Percentiles rank a stretch among this genome's conserved stretches.
phyloP scores from a whole-genome alignment of 768 basidiomycete genomes.

The Peribolospora kevripleyi region DNA sequence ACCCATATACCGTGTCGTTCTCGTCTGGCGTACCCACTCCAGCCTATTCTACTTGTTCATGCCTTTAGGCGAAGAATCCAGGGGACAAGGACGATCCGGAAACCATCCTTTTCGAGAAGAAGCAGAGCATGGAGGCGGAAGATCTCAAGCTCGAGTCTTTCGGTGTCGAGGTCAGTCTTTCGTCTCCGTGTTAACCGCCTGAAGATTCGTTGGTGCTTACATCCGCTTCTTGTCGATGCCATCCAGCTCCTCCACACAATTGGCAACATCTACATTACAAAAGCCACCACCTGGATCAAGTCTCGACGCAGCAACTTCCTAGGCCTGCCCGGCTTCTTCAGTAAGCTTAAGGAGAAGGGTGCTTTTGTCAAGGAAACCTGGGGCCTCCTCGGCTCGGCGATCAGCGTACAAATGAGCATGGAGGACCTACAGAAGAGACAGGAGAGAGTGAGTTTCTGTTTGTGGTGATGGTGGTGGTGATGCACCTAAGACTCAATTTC shows the following conservation, averaged over 20 bases:
- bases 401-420: conserved; percentile 58
- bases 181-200: neutral
- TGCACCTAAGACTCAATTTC: no score
- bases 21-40: conserved; percentile 9
- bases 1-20: no score
- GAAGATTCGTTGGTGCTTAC: neutral
- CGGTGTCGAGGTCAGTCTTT: conserved; percentile 57
- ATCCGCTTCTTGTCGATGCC: neutral
- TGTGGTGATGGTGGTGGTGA: no score
- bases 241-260: conserved; percentile 36
- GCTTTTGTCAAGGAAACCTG: conserved; percentile 82
- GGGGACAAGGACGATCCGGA: conserved; percentile 61
- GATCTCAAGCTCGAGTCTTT: conserved; percentile 94
- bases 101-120: conserved; percentile 48
- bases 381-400: conserved; percentile 86
- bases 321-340: conserved; percentile 52
- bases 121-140: conserved; percentile 60
- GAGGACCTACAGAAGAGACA: conserved; percentile 80
- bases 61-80: conserved; percentile 29
- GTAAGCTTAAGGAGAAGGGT: conserved; percentile 81
- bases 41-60: neutral
- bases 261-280: conserved; percentile 75
- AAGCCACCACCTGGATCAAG: conserved; percentile 74
- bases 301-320: conserved; percentile 10
- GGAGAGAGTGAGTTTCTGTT: conserved; percentile 29